phyloP scores from a whole-genome alignment of 2,329 filamentous ascomycete genomes.

The Colletotrichum tofieldiae region DNA sequence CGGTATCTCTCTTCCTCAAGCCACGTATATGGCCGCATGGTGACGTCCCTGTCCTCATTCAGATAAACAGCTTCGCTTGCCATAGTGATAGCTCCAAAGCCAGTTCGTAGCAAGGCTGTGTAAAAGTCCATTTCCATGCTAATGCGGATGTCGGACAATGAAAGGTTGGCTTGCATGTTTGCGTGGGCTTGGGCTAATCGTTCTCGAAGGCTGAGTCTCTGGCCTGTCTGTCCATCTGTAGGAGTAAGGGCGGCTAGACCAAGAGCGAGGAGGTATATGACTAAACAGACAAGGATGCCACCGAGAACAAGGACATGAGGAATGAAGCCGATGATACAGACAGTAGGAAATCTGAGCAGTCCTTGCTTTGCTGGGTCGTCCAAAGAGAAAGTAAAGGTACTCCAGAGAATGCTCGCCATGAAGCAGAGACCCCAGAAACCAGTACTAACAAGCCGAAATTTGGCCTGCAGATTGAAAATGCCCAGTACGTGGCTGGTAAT shows the following conservation, averaged over 20 bases:
- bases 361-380: constrained; percentile 75
- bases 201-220: constrained; percentile 65
- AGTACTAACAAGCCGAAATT: constrained; percentile 87
- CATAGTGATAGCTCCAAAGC: constrained; percentile 90
- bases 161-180: constrained; percentile 94
- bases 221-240: constrained; percentile 59
- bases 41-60: constrained; percentile 87
- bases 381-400: constrained; percentile 74
- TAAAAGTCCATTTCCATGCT: constrained; percentile 96
- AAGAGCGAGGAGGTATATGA: constrained; percentile 85
- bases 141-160: constrained; percentile 84
- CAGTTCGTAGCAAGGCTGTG: constrained; percentile 87
- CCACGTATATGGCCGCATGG: constrained; percentile 86
- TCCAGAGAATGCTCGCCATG: constrained; percentile 88
- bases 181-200: constrained; percentile 81
- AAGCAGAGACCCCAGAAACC: constrained; percentile 92
- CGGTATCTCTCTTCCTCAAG: constrained; percentile 88
- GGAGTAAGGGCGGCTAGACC: constrained; percentile 80
- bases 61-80: constrained; percentile 97
- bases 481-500: constrained; percentile 88
- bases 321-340: constrained; percentile 95
- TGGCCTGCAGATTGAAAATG: constrained; percentile 83
- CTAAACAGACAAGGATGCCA: constrained; percentile 82
- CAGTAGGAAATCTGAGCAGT: constrained; percentile 89
- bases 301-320: constrained; percentile 90